Percentiles rank a stretch among this genome's conserved stretches.
phyloP scores from a whole-genome alignment of 1,284 basidiomycete species.

The Cryptococcus sp. region DNA sequence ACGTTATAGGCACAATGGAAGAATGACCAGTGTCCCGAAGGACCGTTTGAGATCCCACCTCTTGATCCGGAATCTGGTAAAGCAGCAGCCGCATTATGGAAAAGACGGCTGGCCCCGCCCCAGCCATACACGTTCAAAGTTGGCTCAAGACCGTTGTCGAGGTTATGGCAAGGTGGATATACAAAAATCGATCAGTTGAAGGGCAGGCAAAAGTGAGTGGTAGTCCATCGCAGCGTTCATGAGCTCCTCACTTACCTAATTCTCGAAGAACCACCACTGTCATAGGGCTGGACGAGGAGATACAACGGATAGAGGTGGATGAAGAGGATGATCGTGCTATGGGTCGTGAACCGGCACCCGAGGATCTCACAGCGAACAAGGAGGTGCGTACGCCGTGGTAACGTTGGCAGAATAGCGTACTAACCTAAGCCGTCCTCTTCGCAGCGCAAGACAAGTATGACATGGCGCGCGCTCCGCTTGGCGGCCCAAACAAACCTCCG shows the following conservation, averaged over 20 bases:
- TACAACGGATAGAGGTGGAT: slow-evolving; percentile 34
- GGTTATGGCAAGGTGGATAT: slow-evolving; percentile 38
- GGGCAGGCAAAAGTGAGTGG: slow-evolving; percentile 28
- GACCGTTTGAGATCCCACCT: slow-evolving; percentile 39
- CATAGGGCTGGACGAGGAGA: slow-evolving; percentile 31
- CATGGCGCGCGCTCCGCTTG: slow-evolving; percentile 43
- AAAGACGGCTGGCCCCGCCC: slow-evolving; percentile 28
- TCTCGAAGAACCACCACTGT: slow-evolving; percentile 21
- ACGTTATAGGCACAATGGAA: slow-evolving; percentile 46
- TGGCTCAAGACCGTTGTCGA: slow-evolving; percentile 42
- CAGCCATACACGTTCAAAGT: slow-evolving; percentile 32
- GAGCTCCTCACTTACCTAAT: neutral
- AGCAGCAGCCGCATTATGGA: slow-evolving; percentile 29
- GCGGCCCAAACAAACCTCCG: slow-evolving; percentile 34
- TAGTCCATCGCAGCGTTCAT: neutral
- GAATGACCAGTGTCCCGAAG: slow-evolving; percentile 46
- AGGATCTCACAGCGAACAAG: slow-evolving; percentile 20
- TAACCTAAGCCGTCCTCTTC: neutral
- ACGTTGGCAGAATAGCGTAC: neutral
- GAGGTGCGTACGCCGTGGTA: slow-evolving; percentile 25
- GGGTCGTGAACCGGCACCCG: slow-evolving; percentile 30
- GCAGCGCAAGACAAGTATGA: slow-evolving; percentile 34
- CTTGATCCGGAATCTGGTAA: slow-evolving; percentile 20
- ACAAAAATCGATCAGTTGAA: slow-evolving; percentile 39
- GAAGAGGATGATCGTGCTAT: slow-evolving; percentile 46